Base-by-base conservation (phyloP, 495 filamentous ascomycete genomes). In the Extremus antarcticus region DNA sequence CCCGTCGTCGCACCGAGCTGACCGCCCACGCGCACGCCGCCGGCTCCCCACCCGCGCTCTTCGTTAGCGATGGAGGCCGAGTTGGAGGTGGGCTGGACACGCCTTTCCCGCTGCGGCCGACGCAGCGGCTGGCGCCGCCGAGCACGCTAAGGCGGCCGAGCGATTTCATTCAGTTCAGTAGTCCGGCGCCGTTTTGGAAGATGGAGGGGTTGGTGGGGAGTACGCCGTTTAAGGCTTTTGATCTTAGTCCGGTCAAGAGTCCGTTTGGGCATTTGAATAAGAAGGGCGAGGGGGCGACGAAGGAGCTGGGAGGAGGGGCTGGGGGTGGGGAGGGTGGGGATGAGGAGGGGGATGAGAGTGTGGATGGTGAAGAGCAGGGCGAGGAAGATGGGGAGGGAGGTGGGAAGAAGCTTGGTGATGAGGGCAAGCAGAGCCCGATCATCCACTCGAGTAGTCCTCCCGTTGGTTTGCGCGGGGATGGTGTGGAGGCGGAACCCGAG, bases 121-220 rank as follows among this genome's bases (percentile, higher is more conserved):
- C 32, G 24, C 57, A 63, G 57, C 41, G 50, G 23, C 81, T 95
- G 25, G 88, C 87, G 1, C 89, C 90, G 19, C 92, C 92, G 0
- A 91, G 85, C 63, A 95, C 92, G 0, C 81, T 85, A 4, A 88
- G 92, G 62, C 77, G 90, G 41, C 94, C 94, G 2, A 94, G 88
- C 62, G 88, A 91, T 66, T 92, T 90, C 70, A 90, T 96, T 81
- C 87, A 90, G 17, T 90, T 91, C 65, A 91, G 86, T 65, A 94
- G 87, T 20, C 92, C 92, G 0, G 92, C 94, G n/a, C 89, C 91
- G 19, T 97, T 96, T 71, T 97, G 91, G 91, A 94, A 88, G 64
- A 62, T 62, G 59, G 59, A 62, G 19, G 59, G 59, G 8, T 38
- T 62, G 54, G 51, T 58, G 8, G 59, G 59, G 17, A 56, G 53